phyloP scores from a whole-genome alignment of 495 filamentous ascomycete species.

The Staphylotrichum tortipilum region DNA sequence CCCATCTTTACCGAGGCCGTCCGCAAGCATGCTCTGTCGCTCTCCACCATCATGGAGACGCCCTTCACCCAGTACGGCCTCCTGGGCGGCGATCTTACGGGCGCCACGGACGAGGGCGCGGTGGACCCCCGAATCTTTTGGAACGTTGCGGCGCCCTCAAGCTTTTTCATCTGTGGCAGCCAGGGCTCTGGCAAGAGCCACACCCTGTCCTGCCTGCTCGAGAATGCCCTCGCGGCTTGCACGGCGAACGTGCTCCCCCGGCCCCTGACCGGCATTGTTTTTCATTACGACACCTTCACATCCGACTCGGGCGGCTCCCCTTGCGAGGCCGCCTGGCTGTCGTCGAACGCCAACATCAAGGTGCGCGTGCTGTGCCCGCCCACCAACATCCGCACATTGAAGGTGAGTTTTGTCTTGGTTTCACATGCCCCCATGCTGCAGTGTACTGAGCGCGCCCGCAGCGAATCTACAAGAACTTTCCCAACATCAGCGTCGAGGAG shows the following conservation, averaged over 20 bases:
- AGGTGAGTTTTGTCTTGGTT: conserved; percentile 16
- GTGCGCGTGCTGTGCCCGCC: conserved; percentile 58
- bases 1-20: conserved; percentile 35
- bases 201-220: conserved; percentile 60
- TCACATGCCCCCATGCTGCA: background rate
- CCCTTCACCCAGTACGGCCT: conserved; percentile 36
- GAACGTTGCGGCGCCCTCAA: conserved; percentile 60
- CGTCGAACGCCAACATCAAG: conserved; percentile 42
- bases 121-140: conserved; percentile 50
- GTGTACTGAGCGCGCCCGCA: background rate
- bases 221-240: conserved; percentile 48
- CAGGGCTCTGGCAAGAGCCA: conserved; percentile 74
- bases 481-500: conserved; percentile 43
- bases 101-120: background rate
- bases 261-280: conserved; percentile 57
- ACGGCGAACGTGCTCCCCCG: conserved; percentile 30
- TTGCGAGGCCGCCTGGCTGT: conserved; percentile 63
- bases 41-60: background rate
- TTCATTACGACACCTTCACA: conserved; percentile 59
- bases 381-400: conserved; percentile 46
- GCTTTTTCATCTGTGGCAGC: conserved; percentile 66
- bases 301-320: conserved; percentile 44
- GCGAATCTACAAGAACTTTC: conserved; percentile 31
- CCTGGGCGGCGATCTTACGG: conserved; percentile 25
- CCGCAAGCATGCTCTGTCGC: conserved; percentile 17